A percentile compares a stretch with the other conserved stretches of the same genome.
Evolutionary conservation across 805 yeast species (phyloP).

Genomic region (Nakazawaea siamensis): DNA sequence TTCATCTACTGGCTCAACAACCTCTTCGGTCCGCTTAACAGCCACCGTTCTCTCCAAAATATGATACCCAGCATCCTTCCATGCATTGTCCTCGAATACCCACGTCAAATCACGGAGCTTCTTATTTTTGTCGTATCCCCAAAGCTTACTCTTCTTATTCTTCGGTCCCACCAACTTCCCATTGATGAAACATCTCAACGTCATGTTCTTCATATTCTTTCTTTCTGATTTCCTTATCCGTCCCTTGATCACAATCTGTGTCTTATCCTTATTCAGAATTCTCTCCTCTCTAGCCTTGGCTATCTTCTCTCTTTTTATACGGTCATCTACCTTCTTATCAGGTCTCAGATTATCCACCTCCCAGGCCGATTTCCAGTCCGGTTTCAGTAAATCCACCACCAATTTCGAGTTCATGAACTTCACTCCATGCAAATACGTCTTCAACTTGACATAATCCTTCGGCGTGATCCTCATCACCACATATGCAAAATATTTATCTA

Average conservation of each 20-base stretch:
- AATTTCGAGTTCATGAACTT: slow-evolving; percentile 69
- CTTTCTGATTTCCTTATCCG: slow-evolving; percentile 53
- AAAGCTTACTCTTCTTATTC: slow-evolving; percentile 68
- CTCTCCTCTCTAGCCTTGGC: slow-evolving; percentile 27
- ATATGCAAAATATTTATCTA: slow-evolving; percentile 56
- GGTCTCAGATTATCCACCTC: slow-evolving; percentile 34
- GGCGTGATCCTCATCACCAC: slow-evolving; percentile 47
- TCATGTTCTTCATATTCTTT: slow-evolving; percentile 41
- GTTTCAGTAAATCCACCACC: slow-evolving; percentile 54
- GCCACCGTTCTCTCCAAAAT: slow-evolving; percentile 47
- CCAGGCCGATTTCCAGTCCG: slow-evolving; percentile 40
- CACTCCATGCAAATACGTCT: slow-evolving; percentile 56
- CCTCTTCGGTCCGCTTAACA: slow-evolving; percentile 7
- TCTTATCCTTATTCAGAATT: slow-evolving; percentile 30
- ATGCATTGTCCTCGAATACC: slow-evolving; percentile 53
- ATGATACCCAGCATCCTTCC: slow-evolving; percentile 79
- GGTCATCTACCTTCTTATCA: slow-evolving; percentile 19
- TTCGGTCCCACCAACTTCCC: slow-evolving; percentile 50
- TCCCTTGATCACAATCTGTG: slow-evolving; percentile 37
- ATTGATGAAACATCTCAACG: slow-evolving; percentile 56
- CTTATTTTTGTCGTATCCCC: slow-evolving; percentile 82
- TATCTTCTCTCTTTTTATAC: slow-evolving; percentile 24
- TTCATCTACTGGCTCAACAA: slow-evolving; percentile 15
- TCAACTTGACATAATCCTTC: slow-evolving; percentile 39
- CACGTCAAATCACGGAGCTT: slow-evolving; percentile 53